Evolutionary conservation across 495 filamentous ascomycete species (phyloP), one percentile per base, ranked within the genome.

Genomic region (Chaetomium fimeti): DNA sequence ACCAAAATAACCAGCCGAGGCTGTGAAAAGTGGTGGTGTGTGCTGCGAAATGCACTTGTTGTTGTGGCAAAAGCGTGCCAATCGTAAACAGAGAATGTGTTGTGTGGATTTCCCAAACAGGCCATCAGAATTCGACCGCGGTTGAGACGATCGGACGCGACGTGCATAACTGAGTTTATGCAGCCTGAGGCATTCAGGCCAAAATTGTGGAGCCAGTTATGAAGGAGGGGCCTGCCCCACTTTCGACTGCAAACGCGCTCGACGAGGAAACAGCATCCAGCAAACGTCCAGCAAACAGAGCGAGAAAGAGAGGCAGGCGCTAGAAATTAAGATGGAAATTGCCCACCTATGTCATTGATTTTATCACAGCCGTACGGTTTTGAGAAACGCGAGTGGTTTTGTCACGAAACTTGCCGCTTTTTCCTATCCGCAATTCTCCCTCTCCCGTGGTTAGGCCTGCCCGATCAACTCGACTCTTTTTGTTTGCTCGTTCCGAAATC

Each of bases 81-180:
- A 56, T 57, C 18, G 61, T 63, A 63, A 63, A 63, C 61, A 63
- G 62, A 53, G 64, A 57, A 49, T 64, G 55, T 60, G 55, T 60
- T 58, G 58, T 56, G 53, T 56, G 47, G 29, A 62, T 55, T 61
- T 54, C 43, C 65, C 42, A 58, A 54, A 51, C 49, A 40, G 36
- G 52, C 54, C 16, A 36, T 36, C 32, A 22, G 20, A 42, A n/a
- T 45, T 54, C 42, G 53, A 56, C 6, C 28, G 25, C 16, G 43
- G 57, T 45, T 27, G 22, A 47, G 56, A 58, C 47, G 29, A 49
- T n/a, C 8, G 1, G 13, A 59, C 57, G 57, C 57, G 57, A 47
- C 42, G 8, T 47, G 25, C 16, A 20, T 16, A 2, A 36, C 28
- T 6, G 22, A 5, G 2, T 2, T 12, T 29, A n/a, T 47, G 18